Conservation (phyloP, 306 rosid species). For the barrel medic (Medicago truncatula) region MtrunA17r5.0-ANR NC_053044.1:41525001-41525500, state of each 20-base stretch:
- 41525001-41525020: slow-evolving; percentile 97
- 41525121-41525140: slow-evolving; percentile 93
- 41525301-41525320: slow-evolving; percentile 97
- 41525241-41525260: slow-evolving; percentile 92
- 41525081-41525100: slow-evolving; percentile 97
- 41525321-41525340: slow-evolving; percentile 79
- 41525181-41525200: slow-evolving; percentile 86
- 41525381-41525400: slow-evolving; percentile 67
- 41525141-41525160: slow-evolving; percentile 58
- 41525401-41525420: background rate
- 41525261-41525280: slow-evolving; percentile 87
- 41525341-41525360: slow-evolving; percentile 94
- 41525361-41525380: slow-evolving; percentile 95
- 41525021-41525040: slow-evolving; percentile 99
- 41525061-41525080: slow-evolving; percentile 88
- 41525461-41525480: background rate
- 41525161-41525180: slow-evolving; percentile 71
- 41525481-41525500: background rate
- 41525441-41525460: background rate
- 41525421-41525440: background rate
- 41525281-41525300: slow-evolving; percentile 96
- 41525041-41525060: slow-evolving; percentile 91
- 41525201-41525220: slow-evolving; percentile 71
- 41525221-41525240: slow-evolving; percentile 81
- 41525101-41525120: slow-evolving; percentile 79